Evolutionary conservation across 140 eudicot species (phyloP).

Genomic region (Senecio squalidus): DNA sequence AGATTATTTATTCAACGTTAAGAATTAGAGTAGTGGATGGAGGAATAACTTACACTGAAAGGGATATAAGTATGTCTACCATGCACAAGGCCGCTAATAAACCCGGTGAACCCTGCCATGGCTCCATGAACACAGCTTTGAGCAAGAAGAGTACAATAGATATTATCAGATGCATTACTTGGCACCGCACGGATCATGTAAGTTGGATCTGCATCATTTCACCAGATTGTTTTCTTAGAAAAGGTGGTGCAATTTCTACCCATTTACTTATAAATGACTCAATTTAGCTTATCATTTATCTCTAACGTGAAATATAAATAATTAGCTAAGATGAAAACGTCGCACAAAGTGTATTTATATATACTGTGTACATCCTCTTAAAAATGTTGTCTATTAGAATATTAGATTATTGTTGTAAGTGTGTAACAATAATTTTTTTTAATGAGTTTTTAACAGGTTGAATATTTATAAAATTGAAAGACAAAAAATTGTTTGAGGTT

Average conservation of each 20-base stretch:
- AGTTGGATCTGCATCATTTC: constrained; percentile 68
- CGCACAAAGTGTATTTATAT: no score
- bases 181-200: constrained; percentile 98
- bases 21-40: background rate
- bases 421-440: no score
- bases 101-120: constrained; percentile 92
- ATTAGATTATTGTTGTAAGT: no score
- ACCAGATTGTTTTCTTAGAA: constrained; percentile 7
- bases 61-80: constrained; percentile 92
- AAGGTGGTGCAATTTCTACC: background rate
- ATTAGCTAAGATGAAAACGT: no score
- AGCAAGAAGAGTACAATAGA: constrained; percentile 95
- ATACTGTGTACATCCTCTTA: no score
- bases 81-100: constrained; percentile 81
- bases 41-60: constrained; percentile 52
- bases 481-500: background rate
- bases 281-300: background rate
- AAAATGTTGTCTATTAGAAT: no score
- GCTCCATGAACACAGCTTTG: constrained; percentile 98
- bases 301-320: background rate
- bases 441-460: no score
- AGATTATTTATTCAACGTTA: background rate
- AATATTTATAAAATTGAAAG: no score
- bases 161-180: constrained; percentile 89
- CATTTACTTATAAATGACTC: background rate